A percentile compares a stretch with the other conserved stretches of the same genome.
phyloP scores from a whole-genome alignment of 2,329 filamentous ascomycete genomes.

The Curvularia spicifera region DNA sequence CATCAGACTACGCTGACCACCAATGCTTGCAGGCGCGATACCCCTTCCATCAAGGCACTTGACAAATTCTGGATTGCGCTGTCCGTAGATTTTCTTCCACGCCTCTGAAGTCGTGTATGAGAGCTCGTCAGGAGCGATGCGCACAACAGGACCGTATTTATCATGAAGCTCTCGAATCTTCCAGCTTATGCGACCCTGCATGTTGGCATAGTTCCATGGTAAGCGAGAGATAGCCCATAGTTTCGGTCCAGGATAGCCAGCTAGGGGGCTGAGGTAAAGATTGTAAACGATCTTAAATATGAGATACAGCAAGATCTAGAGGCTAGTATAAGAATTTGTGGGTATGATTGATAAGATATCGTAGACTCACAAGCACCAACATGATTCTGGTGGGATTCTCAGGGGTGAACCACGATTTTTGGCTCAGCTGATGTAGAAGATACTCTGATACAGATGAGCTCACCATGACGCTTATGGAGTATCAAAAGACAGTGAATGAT shows the following conservation, averaged over 20 bases:
- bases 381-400: too few relatives aligned
- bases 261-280: slow-evolving; percentile 13
- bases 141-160: slow-evolving; percentile 11
- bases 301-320: slow-evolving; percentile 1
- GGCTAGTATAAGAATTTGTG: background rate
- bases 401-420: too few relatives aligned
- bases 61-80: slow-evolving; percentile 17
- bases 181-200: slow-evolving; percentile 11
- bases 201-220: slow-evolving; percentile 6
- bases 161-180: slow-evolving; percentile 12
- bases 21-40: slow-evolving; percentile 14
- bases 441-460: too few relatives aligned
- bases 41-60: slow-evolving; percentile 15
- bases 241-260: slow-evolving; percentile 17
- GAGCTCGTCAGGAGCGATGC: slow-evolving; percentile 13
- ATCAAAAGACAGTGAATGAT: too few relatives aligned
- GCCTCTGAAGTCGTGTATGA: slow-evolving; percentile 9
- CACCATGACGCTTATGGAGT: too few relatives aligned
- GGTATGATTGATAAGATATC: too few relatives aligned
- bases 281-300: slow-evolving; percentile 7
- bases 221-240: slow-evolving; percentile 17
- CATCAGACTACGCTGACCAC: slow-evolving; percentile 16
- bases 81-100: slow-evolving; percentile 16
- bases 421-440: too few relatives aligned
- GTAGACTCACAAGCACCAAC: background rate